Base-by-base conservation (phyloP, 2,329 filamentous ascomycete genomes). In the Alternaria brassicicola region DNA sequence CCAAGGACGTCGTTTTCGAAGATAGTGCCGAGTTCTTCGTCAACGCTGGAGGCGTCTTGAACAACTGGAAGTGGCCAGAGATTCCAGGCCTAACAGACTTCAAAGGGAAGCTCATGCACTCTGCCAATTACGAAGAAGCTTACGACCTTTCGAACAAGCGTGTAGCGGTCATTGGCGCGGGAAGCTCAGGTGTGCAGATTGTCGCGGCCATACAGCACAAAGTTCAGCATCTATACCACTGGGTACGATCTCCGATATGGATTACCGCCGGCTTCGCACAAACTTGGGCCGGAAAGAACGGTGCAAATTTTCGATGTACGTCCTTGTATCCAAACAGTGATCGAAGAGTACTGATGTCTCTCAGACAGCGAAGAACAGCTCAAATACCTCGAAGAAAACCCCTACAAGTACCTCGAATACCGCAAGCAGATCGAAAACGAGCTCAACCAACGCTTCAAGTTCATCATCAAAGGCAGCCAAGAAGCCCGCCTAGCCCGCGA, bases 381-480 rank as follows among this genome's bases (percentile, higher is more conserved):
- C 8, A 61, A 77, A 12, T 79, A 63, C 57, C 70, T 81, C 4
- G 57, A 72, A 47, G 62, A 79, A 3, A 77, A 82, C 49, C 79
- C 80, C 0, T 69, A 77, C 35, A 78, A 79, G 38, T 81, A 82
- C 50, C 73, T 81, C 28, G 79, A 80, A 59, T 82, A 82, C 61
- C 77, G 80, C 58, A 82, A 81, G 65, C 75, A 79, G 52, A 77
- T 83, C 53, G 81, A 83, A 57, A 78, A 79, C 57, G 80, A 82
- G 59, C 75, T 86, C 15, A 85, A 84, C 58, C 78, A 80, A 43
- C 77, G 81, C 6, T 86, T 85, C 76, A 82, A 81, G 43, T 81
- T 85, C 70, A 84, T 84, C 65, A 73, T 82, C 62, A 83, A 82
- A 65, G 80, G 79, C n/a, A 79, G 77, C 6, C 55, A 76, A 49